Evolutionary conservation across 202 grass and related monocot species (phyloP).

Genomic region (Panicum hallii): DNA sequence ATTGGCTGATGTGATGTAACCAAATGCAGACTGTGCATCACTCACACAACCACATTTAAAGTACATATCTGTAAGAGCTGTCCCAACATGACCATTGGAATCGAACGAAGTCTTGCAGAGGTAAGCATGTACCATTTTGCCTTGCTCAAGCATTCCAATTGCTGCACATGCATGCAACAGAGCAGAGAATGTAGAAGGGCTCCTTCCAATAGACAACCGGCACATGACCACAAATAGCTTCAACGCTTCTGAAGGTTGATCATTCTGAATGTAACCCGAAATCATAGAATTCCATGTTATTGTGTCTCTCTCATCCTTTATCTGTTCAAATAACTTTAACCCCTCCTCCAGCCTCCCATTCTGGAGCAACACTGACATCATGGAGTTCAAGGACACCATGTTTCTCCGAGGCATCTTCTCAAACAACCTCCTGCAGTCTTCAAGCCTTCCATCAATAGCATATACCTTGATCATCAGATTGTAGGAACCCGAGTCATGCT

Average conservation of each 20-base stretch:
- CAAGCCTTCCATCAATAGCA: slow-evolving; percentile 52
- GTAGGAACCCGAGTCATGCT: slow-evolving; percentile 53
- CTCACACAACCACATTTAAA: slow-evolving; percentile 71
- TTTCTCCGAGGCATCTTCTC: slow-evolving; percentile 68
- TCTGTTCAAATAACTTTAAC: slow-evolving; percentile 59
- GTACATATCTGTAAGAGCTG: slow-evolving; percentile 80
- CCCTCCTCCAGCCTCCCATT: slow-evolving; percentile 60
- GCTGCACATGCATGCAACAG: slow-evolving; percentile 58
- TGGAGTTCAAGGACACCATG: slow-evolving; percentile 62
- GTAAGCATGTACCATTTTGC: slow-evolving; percentile 64
- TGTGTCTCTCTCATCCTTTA: slow-evolving; percentile 58
- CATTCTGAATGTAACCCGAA: slow-evolving; percentile 66
- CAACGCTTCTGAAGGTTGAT: slow-evolving; percentile 54
- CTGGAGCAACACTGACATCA: slow-evolving; percentile 61
- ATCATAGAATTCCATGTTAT: slow-evolving; percentile 82
- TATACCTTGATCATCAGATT: slow-evolving; percentile 67
- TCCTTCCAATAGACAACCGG: slow-evolving; percentile 48
- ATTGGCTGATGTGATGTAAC: slow-evolving; percentile 53
- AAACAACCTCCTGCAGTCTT: slow-evolving; percentile 54
- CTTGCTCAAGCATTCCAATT: slow-evolving; percentile 62
- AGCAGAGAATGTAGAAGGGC: slow-evolving; percentile 57
- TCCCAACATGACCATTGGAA: slow-evolving; percentile 60
- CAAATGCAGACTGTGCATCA: slow-evolving; percentile 63
- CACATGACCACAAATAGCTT: slow-evolving; percentile 58
- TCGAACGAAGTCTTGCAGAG: slow-evolving; percentile 55